Percentiles rank a stretch among this genome's conserved stretches.
Evolutionary conservation across 306 rosid genomes (phyloP).

Genomic region (Senna tora): DNA sequence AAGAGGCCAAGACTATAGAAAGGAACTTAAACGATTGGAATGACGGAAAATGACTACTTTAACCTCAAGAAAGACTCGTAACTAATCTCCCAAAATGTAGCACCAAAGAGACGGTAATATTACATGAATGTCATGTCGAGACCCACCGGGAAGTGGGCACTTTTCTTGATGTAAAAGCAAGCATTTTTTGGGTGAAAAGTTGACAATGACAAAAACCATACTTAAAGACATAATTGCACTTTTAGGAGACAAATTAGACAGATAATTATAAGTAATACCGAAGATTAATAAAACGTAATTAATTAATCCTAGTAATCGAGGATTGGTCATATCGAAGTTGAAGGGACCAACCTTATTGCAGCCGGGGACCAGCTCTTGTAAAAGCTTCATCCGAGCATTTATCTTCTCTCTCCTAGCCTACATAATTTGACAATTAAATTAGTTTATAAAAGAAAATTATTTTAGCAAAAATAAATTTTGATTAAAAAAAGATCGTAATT

Average conservation of each 20-base stretch:
- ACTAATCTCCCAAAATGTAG: conserved; percentile 42
- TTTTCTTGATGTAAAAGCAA: conserved; percentile 65
- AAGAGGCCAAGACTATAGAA: not conserved
- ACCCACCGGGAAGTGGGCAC: conserved; percentile 40
- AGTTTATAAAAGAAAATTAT: not conserved
- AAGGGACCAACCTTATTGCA: conserved; percentile 79
- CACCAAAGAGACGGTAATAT: conserved; percentile 20
- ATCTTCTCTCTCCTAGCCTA: conserved; percentile 99
- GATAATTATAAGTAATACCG: conserved; percentile 43
- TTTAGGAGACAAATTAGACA: conserved; percentile 56
- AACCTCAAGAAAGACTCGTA: conserved; percentile 42
- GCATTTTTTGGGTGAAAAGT: conserved; percentile 56
- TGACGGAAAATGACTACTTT: conserved; percentile 35
- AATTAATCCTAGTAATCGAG: conserved; percentile 30
- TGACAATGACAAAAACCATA: conserved; percentile 56
- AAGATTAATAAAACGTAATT: conserved; percentile 41
- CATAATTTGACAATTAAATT: conserved; percentile 6
- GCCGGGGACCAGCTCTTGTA: conserved; percentile 99
- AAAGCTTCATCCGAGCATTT: conserved; percentile 93
- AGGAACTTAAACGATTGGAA: not conserved
- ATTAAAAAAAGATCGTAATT: conserved; percentile 4
- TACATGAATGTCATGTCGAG: conserved; percentile 47
- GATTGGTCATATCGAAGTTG: conserved; percentile 39
- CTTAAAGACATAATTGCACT: conserved; percentile 54
- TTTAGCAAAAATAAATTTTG: conserved; percentile 8